Base-by-base conservation (phyloP, 2,329 filamentous ascomycete species). In the Dryadomyces quercus-mongolicae region DNA sequence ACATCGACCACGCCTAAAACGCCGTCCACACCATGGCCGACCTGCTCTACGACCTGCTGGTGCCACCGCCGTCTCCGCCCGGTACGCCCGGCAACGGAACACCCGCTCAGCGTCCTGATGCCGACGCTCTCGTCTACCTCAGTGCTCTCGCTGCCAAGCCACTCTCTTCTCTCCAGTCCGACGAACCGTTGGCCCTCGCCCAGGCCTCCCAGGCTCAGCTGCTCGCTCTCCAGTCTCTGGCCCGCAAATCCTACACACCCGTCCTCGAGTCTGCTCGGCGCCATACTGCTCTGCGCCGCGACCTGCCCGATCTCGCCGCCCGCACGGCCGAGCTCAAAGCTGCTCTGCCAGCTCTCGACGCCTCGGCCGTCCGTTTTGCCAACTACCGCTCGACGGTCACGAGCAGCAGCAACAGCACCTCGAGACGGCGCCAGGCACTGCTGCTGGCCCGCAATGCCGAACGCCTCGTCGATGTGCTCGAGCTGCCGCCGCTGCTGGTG, bases 371-470 rank as follows among this genome's bases (percentile, higher is more conserved):
- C 49, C 74, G 72, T 48, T 98, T 98, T 70, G 88, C 91, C 8
- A 78, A 84, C 54, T 77, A 82, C 50, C 16, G 36, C 22, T 8
- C 21, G 15, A 40, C 36, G 3, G 36, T 40, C 36, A 40, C 36
- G 3, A 77, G 82, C 51, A 6, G 47, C 16, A 44, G 88, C 0
- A 6, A 44, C 16, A 44, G 88, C 0, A 74, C 96, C 31, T 82
- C 84, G 51, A 74, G 84, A 25, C 81, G 93, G 60, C 88, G 87
- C 63, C 84, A 86, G 64, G 86, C 88, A 0, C 79, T 96, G 64
- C 76, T 95, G 21, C 75, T 97, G 16, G 81, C 88, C 18, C 80
- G 88, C 49, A 97, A 96, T 66, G 85, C 92, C 31, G 92, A 96
- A 66, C 82, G 92, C 54, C 76, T 97, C 3, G 86, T 90, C 34